Evolutionary conservation across 257 asterid genomes (phyloP).

Genomic region (Thymus quinquecostatus): DNA sequence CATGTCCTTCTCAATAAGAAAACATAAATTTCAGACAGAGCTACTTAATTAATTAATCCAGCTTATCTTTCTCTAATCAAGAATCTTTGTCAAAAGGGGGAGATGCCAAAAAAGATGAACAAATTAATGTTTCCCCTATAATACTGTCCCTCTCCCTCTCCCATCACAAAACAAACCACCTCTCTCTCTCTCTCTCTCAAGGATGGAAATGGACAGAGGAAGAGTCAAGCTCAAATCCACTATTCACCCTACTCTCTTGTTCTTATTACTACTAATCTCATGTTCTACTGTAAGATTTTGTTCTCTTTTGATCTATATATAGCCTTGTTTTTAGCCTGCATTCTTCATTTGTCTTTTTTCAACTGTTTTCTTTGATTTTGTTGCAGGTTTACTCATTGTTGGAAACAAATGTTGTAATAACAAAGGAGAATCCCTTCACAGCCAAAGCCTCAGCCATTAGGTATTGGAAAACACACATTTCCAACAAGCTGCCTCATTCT

Average conservation of each 20-base stretch:
- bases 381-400: slow-evolving; percentile 53
- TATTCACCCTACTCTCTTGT: slow-evolving; percentile 42
- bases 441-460: slow-evolving; percentile 63
- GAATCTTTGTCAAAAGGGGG: slow-evolving; percentile 24
- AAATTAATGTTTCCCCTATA: slow-evolving; percentile 38
- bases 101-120: background rate
- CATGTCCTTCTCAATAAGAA: slow-evolving; percentile 29
- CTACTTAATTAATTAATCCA: slow-evolving; percentile 20
- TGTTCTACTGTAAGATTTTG: slow-evolving; percentile 46
- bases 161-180: slow-evolving; percentile 33
- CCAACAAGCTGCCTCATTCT: slow-evolving; percentile 49
- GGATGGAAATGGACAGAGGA: slow-evolving; percentile 60
- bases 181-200: slow-evolving; percentile 36
- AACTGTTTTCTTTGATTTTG: slow-evolving; percentile 22
- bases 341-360: slow-evolving; percentile 28
- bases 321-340: slow-evolving; percentile 30
- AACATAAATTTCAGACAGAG: slow-evolving; percentile 21
- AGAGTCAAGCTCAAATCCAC: slow-evolving; percentile 43
- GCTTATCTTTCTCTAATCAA: background rate
- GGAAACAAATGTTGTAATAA: slow-evolving; percentile 24
- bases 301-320: background rate
- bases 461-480: slow-evolving; percentile 72
- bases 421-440: slow-evolving; percentile 66
- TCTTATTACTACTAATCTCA: slow-evolving; percentile 43
- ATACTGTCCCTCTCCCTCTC: slow-evolving; percentile 43